Percentiles rank a stretch among this genome's conserved stretches.
These are phyloP conservation scores for Grammothele lineata DNA, from an alignment of 768 basidiomycete genomes.

Conservation along the genomic window DNA sequence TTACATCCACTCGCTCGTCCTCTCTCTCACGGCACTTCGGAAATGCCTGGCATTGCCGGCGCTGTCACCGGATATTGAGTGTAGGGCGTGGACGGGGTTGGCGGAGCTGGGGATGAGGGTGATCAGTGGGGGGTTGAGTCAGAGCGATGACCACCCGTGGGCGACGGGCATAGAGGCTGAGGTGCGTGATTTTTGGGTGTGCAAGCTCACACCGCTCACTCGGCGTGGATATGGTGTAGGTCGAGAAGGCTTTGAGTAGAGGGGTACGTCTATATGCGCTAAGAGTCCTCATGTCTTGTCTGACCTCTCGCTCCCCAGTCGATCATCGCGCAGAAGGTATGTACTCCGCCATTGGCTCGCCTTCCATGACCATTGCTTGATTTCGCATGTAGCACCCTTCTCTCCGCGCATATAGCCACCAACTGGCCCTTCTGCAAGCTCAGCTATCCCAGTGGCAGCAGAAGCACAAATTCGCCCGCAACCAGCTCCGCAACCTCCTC, in stretches of 20 bases:
- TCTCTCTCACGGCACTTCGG: slow-evolving; percentile 53
- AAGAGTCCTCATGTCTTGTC: too few relatives aligned
- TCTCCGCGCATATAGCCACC: slow-evolving; percentile 54
- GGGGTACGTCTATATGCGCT: slow-evolving; percentile 45
- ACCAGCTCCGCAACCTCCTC: slow-evolving; percentile 51
- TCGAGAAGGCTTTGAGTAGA: slow-evolving; percentile 63
- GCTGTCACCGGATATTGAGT: slow-evolving; percentile 58
- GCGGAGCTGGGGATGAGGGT: slow-evolving; percentile 66
- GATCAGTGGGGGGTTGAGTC: slow-evolving; percentile 41
- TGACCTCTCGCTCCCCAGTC: slow-evolving; percentile 10
- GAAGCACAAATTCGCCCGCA: slow-evolving; percentile 58
- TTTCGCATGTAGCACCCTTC: slow-evolving; percentile 69
- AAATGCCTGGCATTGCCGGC: slow-evolving; percentile 48
- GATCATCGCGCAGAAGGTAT: slow-evolving; percentile 55
- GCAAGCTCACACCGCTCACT: background rate
- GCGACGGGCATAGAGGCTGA: slow-evolving; percentile 51
- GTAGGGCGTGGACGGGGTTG: slow-evolving; percentile 64
- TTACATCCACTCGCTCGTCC: slow-evolving; percentile 49
- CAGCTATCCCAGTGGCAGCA: slow-evolving; percentile 49
- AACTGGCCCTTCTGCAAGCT: slow-evolving; percentile 58
- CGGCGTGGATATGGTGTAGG: slow-evolving; percentile 31
- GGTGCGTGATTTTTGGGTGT: slow-evolving; percentile 30
- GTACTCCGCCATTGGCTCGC: background rate
- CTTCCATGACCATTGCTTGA: too few relatives aligned
- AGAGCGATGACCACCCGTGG: slow-evolving; percentile 36